Evolutionary conservation across 225 moss, liverwort and hornwort species (phyloP).

Genomic region (Antitrichia curtipendula): DNA sequence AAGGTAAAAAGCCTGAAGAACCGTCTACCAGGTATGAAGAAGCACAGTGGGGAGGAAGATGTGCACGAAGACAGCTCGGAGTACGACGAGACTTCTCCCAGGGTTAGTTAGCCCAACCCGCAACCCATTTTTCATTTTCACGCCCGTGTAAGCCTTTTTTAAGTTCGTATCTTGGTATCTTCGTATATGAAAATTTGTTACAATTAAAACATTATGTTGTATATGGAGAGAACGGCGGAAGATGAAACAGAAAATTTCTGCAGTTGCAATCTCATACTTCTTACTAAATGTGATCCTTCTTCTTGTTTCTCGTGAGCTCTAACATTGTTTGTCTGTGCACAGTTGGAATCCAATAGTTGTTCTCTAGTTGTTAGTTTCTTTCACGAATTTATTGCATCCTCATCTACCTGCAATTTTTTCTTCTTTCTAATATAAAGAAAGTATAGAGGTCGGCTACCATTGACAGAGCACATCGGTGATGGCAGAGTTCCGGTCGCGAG

Average conservation of each 20-base stretch:
- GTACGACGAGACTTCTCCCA: slow-evolving; percentile 29
- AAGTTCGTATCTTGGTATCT: neutral
- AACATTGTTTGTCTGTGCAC: neutral
- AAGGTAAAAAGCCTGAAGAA: slow-evolving; percentile 23
- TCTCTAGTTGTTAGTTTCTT: neutral
- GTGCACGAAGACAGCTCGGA: slow-evolving; percentile 10
- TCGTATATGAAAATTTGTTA: too few species aligned
- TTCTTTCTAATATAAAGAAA: neutral
- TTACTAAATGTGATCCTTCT: neutral
- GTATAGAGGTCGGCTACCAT: neutral
- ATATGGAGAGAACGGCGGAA: neutral
- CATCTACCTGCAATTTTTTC: neutral
- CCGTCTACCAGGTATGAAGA: slow-evolving; percentile 15
- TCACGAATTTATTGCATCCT: neutral
- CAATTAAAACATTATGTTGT: neutral
- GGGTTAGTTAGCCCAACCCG: neutral
- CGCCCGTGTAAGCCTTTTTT: neutral
- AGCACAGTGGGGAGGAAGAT: neutral
- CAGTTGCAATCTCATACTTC: neutral
- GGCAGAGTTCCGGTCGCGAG: neutral
- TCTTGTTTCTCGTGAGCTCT: neutral
- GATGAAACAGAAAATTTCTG: neutral
- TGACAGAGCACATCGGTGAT: neutral
- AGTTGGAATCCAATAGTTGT: neutral
- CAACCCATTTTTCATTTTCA: neutral